Percentiles rank a stretch among this genome's conserved stretches.
phyloP scores from a whole-genome alignment of 2,329 filamentous ascomycete species.

The Fusarium bactridioides region DNA sequence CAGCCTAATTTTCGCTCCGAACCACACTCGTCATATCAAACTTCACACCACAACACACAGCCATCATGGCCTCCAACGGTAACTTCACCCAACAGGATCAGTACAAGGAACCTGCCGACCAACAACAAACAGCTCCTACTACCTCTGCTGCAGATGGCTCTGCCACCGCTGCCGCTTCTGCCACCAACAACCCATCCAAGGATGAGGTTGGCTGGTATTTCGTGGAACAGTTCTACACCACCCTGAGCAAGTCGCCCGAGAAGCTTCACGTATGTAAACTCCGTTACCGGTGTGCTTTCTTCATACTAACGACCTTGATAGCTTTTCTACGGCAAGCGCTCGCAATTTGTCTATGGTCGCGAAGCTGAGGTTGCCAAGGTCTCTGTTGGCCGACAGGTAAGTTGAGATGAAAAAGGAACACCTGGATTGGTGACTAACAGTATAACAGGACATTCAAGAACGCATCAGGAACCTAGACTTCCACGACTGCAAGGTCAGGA shows the following conservation, averaged over 20 bases:
- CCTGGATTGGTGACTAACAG: conserved; percentile 13
- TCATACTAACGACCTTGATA: conserved; percentile 42
- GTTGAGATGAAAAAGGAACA: background rate
- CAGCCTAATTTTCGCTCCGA: conserved; percentile 31
- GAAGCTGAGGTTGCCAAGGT: conserved; percentile 91
- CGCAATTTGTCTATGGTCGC: conserved; percentile 90
- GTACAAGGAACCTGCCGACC: conserved; percentile 50
- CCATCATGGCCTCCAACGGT: conserved; percentile 66
- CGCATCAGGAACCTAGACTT: conserved; percentile 93
- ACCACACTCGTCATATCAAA: conserved; percentile 18
- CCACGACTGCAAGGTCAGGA: conserved; percentile 97
- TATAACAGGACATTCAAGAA: conserved; percentile 83
- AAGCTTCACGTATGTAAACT: conserved; percentile 77
- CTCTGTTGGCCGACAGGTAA: conserved; percentile 84
- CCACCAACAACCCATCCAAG: conserved; percentile 69
- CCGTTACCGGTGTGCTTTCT: background rate
- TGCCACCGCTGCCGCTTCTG: conserved; percentile 41
- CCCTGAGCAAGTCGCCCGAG: conserved; percentile 90
- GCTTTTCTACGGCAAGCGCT: conserved; percentile 96
- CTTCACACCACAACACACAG: conserved; percentile 32
- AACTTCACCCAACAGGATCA: conserved; percentile 57
- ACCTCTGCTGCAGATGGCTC: conserved; percentile 44
- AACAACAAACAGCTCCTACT: conserved; percentile 48
- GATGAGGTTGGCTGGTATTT: conserved; percentile 99
- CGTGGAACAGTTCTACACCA: conserved; percentile 99